Percentiles rank a stretch among this genome's conserved stretches.
phyloP scores from a whole-genome alignment of 805 yeast species.

The Candida silvatica region DNA sequence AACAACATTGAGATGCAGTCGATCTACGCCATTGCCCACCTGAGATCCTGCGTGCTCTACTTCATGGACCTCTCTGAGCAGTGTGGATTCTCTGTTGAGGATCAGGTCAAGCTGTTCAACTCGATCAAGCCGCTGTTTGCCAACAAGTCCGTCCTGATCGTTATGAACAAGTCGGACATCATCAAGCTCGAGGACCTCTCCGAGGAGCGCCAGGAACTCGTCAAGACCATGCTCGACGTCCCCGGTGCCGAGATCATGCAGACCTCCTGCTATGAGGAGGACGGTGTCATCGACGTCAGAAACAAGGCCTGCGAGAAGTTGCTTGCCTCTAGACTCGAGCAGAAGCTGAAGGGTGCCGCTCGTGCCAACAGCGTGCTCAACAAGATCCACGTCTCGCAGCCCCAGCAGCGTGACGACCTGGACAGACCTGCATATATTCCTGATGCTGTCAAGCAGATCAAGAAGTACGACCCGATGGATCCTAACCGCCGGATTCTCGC shows the following conservation, averaged over 20 bases:
- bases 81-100: conserved; percentile 97
- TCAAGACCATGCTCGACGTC: conserved; percentile 53
- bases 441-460: conserved; percentile 50
- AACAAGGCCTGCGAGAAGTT: conserved; percentile 96
- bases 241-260: conserved; percentile 90
- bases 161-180: conserved; percentile 91
- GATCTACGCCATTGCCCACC: conserved; percentile 96
- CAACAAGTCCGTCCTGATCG: conserved; percentile 92
- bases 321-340: conserved; percentile 92
- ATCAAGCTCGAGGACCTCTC: conserved; percentile 78
- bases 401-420: conserved; percentile 80
- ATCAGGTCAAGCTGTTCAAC: conserved; percentile 94
- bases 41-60: conserved; percentile 91
- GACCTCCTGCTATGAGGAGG: conserved; percentile 90
- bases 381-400: conserved; percentile 91
- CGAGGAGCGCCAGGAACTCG: conserved; percentile 60
- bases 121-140: conserved; percentile 96
- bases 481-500: conserved; percentile 78
- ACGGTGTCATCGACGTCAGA: conserved; percentile 90
- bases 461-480: conserved; percentile 69
- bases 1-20: conserved; percentile 99
- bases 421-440: conserved; percentile 79
- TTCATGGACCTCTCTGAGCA: conserved; percentile 99
- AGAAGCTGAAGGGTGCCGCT: conserved; percentile 87
- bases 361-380: conserved; percentile 83